Evolutionary conservation across 75 land plant species (phyloP), one percentile per base, ranked within the genome.

Genomic region (Adiantum capillusveneris): DNA sequence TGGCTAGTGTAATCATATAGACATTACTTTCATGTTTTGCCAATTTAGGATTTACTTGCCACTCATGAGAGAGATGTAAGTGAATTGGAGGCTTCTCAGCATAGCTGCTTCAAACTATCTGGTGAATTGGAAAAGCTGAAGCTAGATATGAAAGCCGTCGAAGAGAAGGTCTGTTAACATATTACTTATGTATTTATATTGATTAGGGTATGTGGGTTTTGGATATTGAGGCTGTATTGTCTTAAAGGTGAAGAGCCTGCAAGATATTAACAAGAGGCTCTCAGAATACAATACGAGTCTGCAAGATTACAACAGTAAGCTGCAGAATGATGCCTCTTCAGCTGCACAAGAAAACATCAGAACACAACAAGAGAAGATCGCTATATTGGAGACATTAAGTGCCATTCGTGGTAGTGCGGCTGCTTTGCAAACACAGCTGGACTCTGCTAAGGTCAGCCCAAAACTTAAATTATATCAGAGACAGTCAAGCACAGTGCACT

Each of bases 201-300:
- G 21, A 21, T 16, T 24, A 22, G 16, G 14, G 14, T 25, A 18
- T 2, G 19, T 19, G 1, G 2, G 34, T 17, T 56, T 27, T 56
- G 11, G 13, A 2, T 13, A 29, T 56, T 26, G 29, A 22, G 11
- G 14, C 25, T 29, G 13, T 6, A 9, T 21, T 12, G 27, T 29
- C 5, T 42, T 29, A 25, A 44, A 70, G 73, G 58, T 70, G 21
- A 63, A 51, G 44, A 49, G 72, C n/a, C 25, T 56, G 54, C 48
- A 70, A 29, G 73, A 70, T 25, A 65, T 70, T 25, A 70, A 70
- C 52, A 70, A 53, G 45, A 56, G 73, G 45, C 28, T 70, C 25
- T 53, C 67, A 17, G 73, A 70, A 36, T 70, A 70, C 41, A 70
- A 70, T 27, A 70, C 73, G 26, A 70, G 73, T 31, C 57, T 70